Conservation (phyloP, 2,329 filamentous ascomycete genomes). For the Trichoderma endophyticum region DNA sequence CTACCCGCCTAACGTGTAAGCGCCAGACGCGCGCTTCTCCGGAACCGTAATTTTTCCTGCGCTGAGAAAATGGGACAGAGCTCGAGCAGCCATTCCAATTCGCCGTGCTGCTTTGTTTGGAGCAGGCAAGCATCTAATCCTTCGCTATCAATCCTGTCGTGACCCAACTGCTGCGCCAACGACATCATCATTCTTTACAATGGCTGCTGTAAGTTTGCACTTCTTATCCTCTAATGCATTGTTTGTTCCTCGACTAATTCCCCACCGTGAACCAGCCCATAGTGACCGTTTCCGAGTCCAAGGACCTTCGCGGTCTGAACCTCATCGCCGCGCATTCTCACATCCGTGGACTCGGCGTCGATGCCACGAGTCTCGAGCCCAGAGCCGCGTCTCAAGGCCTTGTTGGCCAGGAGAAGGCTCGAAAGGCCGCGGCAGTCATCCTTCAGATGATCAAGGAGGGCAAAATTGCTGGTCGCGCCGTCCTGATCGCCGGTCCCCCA, state of each 20-base stretch:
- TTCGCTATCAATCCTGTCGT: slow-evolving; percentile 5
- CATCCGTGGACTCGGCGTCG: slow-evolving; percentile 91
- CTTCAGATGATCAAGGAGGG: slow-evolving; percentile 98
- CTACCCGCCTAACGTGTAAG: not conserved
- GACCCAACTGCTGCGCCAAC: slow-evolving; percentile 1
- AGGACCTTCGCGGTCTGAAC: slow-evolving; percentile 93
- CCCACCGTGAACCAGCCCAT: slow-evolving; percentile 45
- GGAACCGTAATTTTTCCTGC: slow-evolving; percentile 14
- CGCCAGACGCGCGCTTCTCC: slow-evolving; percentile 16
- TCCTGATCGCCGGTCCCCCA: slow-evolving; percentile 91
- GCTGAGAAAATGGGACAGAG: not conserved
- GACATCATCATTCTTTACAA: slow-evolving; percentile 33
- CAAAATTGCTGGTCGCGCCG: slow-evolving; percentile 93
- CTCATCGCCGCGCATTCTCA: slow-evolving; percentile 98
- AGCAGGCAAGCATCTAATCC: not conserved
- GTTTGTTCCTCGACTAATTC: not conserved
- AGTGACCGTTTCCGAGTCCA: slow-evolving; percentile 85
- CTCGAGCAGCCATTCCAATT: not conserved
- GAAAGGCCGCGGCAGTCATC: slow-evolving; percentile 93
- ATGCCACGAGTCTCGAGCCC: slow-evolving; percentile 85
- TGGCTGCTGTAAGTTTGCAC: slow-evolving; percentile 50
- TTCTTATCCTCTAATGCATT: not conserved
- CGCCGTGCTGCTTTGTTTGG: slow-evolving; percentile 2
- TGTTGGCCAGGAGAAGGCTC: slow-evolving; percentile 92
- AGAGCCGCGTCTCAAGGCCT: slow-evolving; percentile 83